These are phyloP conservation scores for Ilex aquifolium DNA, from an alignment of 257 asterid genomes.

Conservation along the genomic window DNA sequence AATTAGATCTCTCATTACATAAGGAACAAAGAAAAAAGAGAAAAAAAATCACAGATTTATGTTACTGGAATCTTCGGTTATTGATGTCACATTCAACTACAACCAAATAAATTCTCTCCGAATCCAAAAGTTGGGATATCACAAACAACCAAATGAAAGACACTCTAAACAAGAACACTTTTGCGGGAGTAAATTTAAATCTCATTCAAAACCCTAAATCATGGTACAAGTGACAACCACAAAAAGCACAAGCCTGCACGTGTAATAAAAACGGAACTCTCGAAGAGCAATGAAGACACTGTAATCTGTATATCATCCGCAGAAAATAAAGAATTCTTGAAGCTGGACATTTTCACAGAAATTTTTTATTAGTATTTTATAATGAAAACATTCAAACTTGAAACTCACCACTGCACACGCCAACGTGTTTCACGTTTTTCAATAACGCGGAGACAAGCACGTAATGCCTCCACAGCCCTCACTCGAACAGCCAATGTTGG, in stretches of 20 bases:
- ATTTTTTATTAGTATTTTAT: neutral
- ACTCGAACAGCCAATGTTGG: conserved; percentile 83
- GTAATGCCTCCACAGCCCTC: conserved; percentile 95
- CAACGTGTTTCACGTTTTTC: conserved; percentile 99
- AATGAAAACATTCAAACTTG: too few relatives aligned
- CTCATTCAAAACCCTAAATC: neutral
- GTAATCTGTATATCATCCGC: neutral
- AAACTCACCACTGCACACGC: conserved; percentile 97
- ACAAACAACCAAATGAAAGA: neutral
- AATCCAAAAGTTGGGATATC: too few relatives aligned
- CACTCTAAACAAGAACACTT: neutral
- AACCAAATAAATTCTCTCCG: too few relatives aligned
- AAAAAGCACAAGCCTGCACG: neutral
- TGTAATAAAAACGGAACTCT: neutral
- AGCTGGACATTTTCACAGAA: neutral
- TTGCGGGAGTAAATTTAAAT: neutral
- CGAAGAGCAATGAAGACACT: neutral
- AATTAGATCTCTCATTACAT: too few relatives aligned
- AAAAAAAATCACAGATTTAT: too few relatives aligned
- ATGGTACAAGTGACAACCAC: neutral
- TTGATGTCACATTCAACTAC: too few relatives aligned
- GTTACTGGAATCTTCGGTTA: too few relatives aligned
- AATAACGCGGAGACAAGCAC: conserved; percentile 92
- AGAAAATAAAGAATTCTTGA: neutral
- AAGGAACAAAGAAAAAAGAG: too few relatives aligned